Evolutionary conservation across 2,329 filamentous ascomycete species (phyloP), one percentile per base, ranked within the genome.

Genomic region (Penicillium expansum): DNA sequence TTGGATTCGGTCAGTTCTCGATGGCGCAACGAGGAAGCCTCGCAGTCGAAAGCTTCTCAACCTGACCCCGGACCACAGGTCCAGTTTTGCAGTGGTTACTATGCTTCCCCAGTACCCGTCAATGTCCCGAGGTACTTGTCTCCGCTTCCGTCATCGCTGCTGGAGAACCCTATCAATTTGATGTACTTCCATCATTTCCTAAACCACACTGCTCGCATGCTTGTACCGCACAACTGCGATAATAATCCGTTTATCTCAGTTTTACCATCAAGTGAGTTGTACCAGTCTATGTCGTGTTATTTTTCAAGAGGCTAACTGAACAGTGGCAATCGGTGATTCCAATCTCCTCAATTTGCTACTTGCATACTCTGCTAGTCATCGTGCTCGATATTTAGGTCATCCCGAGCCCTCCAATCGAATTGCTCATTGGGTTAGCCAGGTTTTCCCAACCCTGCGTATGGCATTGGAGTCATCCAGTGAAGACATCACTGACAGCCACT

Each of bases 291-390:
- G 24, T 32, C 32, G 4, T 14, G 20, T 13, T 10, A 9, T 39
- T 73, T 80, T 38, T 77, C 79, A 9, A 5, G 18, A 37, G 24
- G 77, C 83, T 52, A 78, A 85, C 63, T 41, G 73, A 74, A 30
- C 24, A 79, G 76, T 79, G 77, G 77, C 77, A 6, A 71, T 78
- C 48, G 69, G 71, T 57, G 69, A 71, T 50, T 62, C 65, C 3
- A 88, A 91, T 66, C 81, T 95, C 1, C 80, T 95, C 51, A 89
- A 90, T 62, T 78, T 95, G 32, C 78, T 94, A 47, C 80, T 95
- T 24, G 88, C 91, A 20, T 95, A 92, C 71, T 91, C 89, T 64
- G 91, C 91, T n/a, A 90, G 87, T 29, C 91, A 95, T 70, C 84
- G 90, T 55, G 89, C 91, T 10, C 84, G 88, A 43, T 82, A 93